Base-by-base conservation (phyloP, 1,284 basidiomycete genomes). In the Ceratobasidium sp. region DNA sequence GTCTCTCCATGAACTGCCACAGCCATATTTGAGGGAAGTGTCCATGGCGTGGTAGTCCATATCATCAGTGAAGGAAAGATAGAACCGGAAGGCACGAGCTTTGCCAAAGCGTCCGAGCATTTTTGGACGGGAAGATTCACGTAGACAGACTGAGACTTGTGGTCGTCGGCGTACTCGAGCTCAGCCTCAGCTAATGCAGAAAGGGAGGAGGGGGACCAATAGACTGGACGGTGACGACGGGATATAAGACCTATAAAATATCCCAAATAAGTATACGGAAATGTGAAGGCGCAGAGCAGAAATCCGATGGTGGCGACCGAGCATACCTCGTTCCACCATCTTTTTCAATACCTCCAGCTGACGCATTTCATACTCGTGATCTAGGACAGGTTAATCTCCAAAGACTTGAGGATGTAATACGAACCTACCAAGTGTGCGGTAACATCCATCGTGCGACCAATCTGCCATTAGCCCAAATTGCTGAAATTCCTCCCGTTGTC, bases 1-100 rank as follows among this genome's bases (percentile, higher is more conserved):
- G 98, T 85, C 0, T 92, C 89, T 0, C 87, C 84, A 78, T 95
- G 86, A 0, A 96, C 91, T 1, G 94, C 92, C 65, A 99, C 92
- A 5, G 92, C 96, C 92, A 97, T 95, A 80, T 99, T 99, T 0
- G 95, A 94, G 0, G 94, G 94, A 59, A 99, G 84, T 7, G 95
- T 98, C 97, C 97, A 99, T 0, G 98, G 95, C 0, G 97, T 99
- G 0, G 98, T 99, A 0, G 97, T 99, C 98, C 98, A 99, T n/a
- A 98, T 92, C 39, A 96, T 84, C 11, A 97, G 79, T 22, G 87
- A 86, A 2, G 92, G 68, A 49, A 72, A 31, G 8, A 71, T 61
- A 2, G 65, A 75, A 54, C 48, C 58, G 24, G 43, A 49, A 5
- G 68, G 46, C 16, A 54, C 37, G 29, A 75, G 73, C 27, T 73